Conservation (phyloP, 1,139 yeast genomes). For the Saccharomyces hybrid region DNA sequence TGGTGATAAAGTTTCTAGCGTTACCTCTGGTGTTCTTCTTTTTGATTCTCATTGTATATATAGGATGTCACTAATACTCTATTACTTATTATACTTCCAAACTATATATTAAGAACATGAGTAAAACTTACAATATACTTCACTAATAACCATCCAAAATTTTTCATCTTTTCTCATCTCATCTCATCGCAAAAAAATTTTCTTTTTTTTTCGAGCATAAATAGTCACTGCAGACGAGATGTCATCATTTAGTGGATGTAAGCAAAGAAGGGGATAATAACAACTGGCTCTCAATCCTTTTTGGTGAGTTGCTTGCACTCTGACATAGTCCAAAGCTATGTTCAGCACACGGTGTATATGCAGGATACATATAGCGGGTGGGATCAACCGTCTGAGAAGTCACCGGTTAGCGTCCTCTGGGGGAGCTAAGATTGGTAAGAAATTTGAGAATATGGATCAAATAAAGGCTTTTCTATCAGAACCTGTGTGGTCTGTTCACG, state of each 20-base stretch:
- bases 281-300: no score
- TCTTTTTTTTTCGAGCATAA: neutral
- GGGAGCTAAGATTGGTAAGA: constrained; percentile 12
- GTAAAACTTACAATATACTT: neutral
- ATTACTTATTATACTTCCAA: neutral
- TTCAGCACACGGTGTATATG: neutral
- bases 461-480: constrained; percentile 15
- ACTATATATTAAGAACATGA: neutral
- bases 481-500: constrained; percentile 24
- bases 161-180: constrained; percentile 18
- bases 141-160: neutral
- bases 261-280: neutral
- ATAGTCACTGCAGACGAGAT: neutral
- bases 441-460: constrained; percentile 14
- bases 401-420: neutral
- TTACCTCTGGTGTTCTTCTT: constrained; percentile 84
- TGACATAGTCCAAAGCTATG: neutral
- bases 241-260: neutral
- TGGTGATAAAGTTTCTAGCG: constrained; percentile 84
- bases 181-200: constrained; percentile 15
- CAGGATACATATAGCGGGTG: neutral
- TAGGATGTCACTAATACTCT: neutral
- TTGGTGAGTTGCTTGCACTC: neutral
- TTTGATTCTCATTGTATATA: constrained; percentile 42
- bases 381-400: neutral